These are phyloP conservation scores for Leptodontidium sp. DNA, from an alignment of 2,329 filamentous ascomycete genomes.

Conservation along the genomic window DNA sequence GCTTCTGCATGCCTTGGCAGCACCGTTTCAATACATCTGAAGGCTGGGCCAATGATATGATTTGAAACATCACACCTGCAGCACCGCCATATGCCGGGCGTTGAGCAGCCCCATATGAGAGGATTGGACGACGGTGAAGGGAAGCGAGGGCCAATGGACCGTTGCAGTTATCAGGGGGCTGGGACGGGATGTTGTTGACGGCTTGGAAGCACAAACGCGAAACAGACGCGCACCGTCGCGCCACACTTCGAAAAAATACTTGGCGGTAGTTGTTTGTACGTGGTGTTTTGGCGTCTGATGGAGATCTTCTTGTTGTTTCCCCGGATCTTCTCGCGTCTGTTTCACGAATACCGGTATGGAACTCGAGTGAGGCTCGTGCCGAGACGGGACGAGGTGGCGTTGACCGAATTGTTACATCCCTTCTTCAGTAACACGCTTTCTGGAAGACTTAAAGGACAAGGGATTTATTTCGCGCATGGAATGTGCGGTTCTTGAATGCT, in stretches of 20 bases:
- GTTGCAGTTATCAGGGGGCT: conserved; percentile 9
- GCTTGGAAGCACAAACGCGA: conserved; percentile 25
- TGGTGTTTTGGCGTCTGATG: conserved; percentile 8
- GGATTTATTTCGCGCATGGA: too few species aligned
- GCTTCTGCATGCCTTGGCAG: conserved; percentile 15
- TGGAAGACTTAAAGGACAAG: not conserved
- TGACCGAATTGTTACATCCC: not conserved
- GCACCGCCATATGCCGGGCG: conserved; percentile 15
- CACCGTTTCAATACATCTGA: conserved; percentile 25
- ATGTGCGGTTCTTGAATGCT: too few species aligned
- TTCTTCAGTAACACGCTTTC: not conserved
- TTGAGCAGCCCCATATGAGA: not conserved
- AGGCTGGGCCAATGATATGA: conserved; percentile 35
- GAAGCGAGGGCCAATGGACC: conserved; percentile 19
- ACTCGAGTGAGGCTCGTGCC: not conserved
- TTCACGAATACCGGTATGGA: not conserved
- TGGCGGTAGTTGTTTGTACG: not conserved
- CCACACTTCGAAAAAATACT: not conserved
- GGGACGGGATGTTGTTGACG: conserved; percentile 18
- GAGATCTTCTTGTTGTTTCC: conserved; percentile 3
- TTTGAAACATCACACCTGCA: conserved; percentile 32
- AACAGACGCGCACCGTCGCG: conserved; percentile 36
- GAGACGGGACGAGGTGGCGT: not conserved
- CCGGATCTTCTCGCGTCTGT: conserved; percentile 16
- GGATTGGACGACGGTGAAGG: conserved; percentile 18